Evolutionary conservation across 1,284 basidiomycete species (phyloP).

Genomic region (Melampsora larici-populina): DNA sequence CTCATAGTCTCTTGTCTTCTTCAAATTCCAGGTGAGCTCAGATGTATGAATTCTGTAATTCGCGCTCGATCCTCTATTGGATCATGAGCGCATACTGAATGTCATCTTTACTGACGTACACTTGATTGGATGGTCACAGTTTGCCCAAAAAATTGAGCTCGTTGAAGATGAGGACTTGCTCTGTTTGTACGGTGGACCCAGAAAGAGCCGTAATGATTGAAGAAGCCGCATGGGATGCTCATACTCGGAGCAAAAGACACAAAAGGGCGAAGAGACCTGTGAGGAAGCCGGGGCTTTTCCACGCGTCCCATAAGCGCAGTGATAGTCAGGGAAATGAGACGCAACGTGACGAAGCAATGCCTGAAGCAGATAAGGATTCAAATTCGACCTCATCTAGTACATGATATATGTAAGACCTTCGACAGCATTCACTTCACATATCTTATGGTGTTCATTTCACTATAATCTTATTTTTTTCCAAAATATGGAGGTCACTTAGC

Average conservation of each 20-base stretch:
- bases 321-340: no score
- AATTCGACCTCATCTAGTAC: no score
- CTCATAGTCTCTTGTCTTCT: conserved; percentile 15
- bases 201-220: conserved; percentile 25
- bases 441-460: no score
- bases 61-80: not conserved
- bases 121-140: not conserved
- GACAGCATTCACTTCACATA: no score
- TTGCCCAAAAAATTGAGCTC: not conserved
- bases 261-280: not conserved
- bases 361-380: no score
- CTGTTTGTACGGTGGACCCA: conserved; percentile 14
- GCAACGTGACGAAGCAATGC: no score
- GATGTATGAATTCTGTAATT: not conserved
- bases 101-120: not conserved
- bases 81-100: not conserved
- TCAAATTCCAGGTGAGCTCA: conserved; percentile 4
- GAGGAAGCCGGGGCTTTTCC: not conserved
- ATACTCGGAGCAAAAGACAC: conserved; percentile 27
- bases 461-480: no score
- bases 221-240: conserved; percentile 26
- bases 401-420: no score
- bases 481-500: no score
- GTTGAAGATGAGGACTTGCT: conserved; percentile 18
- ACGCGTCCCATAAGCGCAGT: no score